A percentile compares a stretch with the other conserved stretches of the same genome.
Evolutionary conservation across 345 rosid genomes (phyloP).

Genomic region (Camelina sativa): DNA sequence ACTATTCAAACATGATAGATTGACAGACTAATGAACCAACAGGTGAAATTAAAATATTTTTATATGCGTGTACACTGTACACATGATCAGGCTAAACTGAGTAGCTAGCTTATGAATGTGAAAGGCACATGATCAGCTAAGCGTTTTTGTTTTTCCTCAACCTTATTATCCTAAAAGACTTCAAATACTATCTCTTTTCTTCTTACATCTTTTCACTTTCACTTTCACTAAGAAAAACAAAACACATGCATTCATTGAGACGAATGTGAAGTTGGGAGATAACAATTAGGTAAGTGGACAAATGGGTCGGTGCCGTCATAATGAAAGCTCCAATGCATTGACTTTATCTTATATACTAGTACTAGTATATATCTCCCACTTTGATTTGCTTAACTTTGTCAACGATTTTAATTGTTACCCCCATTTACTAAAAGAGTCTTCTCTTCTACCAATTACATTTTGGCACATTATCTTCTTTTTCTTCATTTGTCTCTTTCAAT

Average conservation of each 20-base stretch:
- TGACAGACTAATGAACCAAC: conserved; percentile 26
- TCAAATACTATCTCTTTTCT: too few species aligned
- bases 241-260: background rate
- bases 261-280: conserved; percentile 14
- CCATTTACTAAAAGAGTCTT: conserved; percentile 34
- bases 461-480: background rate
- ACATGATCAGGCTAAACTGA: background rate
- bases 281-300: conserved; percentile 5
- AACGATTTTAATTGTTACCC: conserved; percentile 35
- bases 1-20: conserved; percentile 4
- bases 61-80: conserved; percentile 1
- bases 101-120: conserved; percentile 7
- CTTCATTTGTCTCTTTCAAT: background rate
- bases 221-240: background rate
- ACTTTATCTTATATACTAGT: conserved; percentile 11
- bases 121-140: background rate
- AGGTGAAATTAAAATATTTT: background rate
- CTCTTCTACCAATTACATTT: conserved; percentile 33
- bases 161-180: too few species aligned
- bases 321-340: conserved; percentile 33
- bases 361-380: background rate
- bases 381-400: conserved; percentile 27
- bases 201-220: background rate
- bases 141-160: background rate
- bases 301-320: conserved; percentile 38